These are phyloP conservation scores for Capronia americana DNA, from an alignment of 2,329 filamentous ascomycete genomes.

Conservation along the genomic window DNA sequence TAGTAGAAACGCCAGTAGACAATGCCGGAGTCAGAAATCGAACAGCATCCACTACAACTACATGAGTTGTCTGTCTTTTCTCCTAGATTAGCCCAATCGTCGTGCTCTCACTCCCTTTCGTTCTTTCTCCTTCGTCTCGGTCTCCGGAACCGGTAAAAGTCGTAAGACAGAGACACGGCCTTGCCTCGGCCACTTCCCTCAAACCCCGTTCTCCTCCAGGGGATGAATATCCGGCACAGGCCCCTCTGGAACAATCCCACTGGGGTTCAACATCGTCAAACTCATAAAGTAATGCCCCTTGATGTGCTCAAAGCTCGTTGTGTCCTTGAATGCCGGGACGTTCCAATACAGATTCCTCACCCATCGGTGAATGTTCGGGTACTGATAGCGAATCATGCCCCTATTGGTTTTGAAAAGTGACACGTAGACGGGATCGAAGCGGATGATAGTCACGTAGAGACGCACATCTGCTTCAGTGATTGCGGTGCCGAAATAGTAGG, in stretches of 20 bases:
- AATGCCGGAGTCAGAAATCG: neutral
- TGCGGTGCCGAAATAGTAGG: slow-evolving; percentile 73
- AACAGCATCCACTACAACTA: neutral
- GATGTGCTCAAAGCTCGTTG: slow-evolving; percentile 49
- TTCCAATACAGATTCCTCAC: slow-evolving; percentile 54
- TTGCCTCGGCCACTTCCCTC: neutral
- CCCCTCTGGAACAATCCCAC: slow-evolving; percentile 31
- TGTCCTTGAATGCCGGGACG: slow-evolving; percentile 50
- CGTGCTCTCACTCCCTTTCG: neutral
- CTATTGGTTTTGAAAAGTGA: slow-evolving; percentile 79
- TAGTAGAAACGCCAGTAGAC: neutral
- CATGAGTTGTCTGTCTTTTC: neutral
- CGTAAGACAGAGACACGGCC: neutral
- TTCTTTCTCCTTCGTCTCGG: too few species aligned
- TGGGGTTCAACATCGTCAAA: slow-evolving; percentile 23
- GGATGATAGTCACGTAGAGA: slow-evolving; percentile 69
- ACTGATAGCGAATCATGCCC: slow-evolving; percentile 67
- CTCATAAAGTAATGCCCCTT: slow-evolving; percentile 31
- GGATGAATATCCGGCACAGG: slow-evolving; percentile 32
- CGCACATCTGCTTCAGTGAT: slow-evolving; percentile 81
- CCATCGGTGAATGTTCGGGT: slow-evolving; percentile 56
- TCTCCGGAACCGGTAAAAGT: neutral
- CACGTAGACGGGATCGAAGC: slow-evolving; percentile 75
- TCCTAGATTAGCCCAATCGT: neutral
- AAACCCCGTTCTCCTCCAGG: slow-evolving; percentile 19